Percentiles rank a stretch among this genome's conserved stretches.
Evolutionary conservation across 768 basidiomycete genomes (phyloP).

Genomic region (Calocybe indica): DNA sequence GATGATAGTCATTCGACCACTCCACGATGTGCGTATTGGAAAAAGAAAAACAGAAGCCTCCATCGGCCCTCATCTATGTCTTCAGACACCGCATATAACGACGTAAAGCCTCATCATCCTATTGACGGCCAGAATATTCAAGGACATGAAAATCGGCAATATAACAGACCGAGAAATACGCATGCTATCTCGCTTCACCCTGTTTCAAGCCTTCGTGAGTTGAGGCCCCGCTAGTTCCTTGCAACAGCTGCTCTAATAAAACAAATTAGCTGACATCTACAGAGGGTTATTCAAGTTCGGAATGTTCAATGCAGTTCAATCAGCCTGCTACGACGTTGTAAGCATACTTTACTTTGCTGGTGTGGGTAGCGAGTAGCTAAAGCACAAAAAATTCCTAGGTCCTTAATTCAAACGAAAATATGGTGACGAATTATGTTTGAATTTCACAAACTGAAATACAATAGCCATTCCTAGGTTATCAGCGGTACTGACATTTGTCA

Average conservation of each 20-base stretch:
- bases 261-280: slow-evolving; percentile 68
- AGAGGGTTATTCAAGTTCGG: slow-evolving; percentile 81
- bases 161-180: slow-evolving; percentile 26
- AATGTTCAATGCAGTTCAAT: slow-evolving; percentile 90
- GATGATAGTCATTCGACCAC: too few species aligned
- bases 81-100: too few species aligned
- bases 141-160: not conserved
- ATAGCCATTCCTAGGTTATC: slow-evolving; percentile 46
- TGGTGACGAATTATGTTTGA: slow-evolving; percentile 39
- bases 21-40: too few species aligned
- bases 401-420: slow-evolving; percentile 50
- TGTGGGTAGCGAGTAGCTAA: not conserved
- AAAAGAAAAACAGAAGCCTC: too few species aligned
- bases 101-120: too few species aligned
- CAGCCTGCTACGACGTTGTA: slow-evolving; percentile 73
- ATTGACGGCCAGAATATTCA: not conserved
- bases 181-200: slow-evolving; percentile 54
- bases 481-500: slow-evolving; percentile 41
- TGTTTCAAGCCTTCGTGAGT: slow-evolving; percentile 68
- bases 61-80: too few species aligned
- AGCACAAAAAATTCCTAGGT: slow-evolving; percentile 34
- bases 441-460: slow-evolving; percentile 5
- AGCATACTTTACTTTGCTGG: slow-evolving; percentile 13
- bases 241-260: slow-evolving; percentile 5
- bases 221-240: not conserved